A percentile compares a stretch with the other conserved stretches of the same genome.
Evolutionary conservation across 2,329 filamentous ascomycete genomes (phyloP).

Genomic region (Arthrobotrys sinensis): DNA sequence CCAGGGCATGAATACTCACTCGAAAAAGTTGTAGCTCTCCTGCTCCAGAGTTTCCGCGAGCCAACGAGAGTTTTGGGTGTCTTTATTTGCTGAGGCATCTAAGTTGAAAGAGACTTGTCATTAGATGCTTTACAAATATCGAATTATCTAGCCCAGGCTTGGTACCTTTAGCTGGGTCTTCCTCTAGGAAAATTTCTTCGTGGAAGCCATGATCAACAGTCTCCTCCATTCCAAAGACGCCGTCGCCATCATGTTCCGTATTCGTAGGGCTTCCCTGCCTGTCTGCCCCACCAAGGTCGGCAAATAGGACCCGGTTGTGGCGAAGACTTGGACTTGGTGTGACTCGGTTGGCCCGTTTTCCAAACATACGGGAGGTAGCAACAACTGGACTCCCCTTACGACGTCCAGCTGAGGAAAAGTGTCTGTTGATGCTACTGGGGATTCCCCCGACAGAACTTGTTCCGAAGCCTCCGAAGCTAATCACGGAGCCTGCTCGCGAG

Average conservation of each 20-base stretch:
- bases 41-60: conserved; percentile 61
- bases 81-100: conserved; percentile 39
- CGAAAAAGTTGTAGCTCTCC: conserved; percentile 62
- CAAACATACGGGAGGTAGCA: conserved; percentile 21
- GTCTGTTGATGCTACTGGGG: conserved; percentile 48
- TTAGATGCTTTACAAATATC: not conserved
- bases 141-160: not conserved
- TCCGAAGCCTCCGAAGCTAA: conserved; percentile 61
- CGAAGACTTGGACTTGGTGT: conserved; percentile 45
- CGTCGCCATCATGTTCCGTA: conserved; percentile 10
- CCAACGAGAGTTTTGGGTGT: conserved; percentile 61
- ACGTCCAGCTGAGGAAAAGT: conserved; percentile 33
- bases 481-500: conserved; percentile 57
- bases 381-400: conserved; percentile 37
- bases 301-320: conserved; percentile 27
- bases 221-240: conserved; percentile 51
- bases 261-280: not conserved
- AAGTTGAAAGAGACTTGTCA: not conserved
- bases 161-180: not conserved
- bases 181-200: not conserved
- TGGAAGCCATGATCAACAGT: not conserved
- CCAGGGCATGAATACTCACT: conserved; percentile 44
- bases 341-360: conserved; percentile 44
- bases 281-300: conserved; percentile 4
- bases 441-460: conserved; percentile 62